Base-by-base conservation (phyloP, 352 stramenopile species). In the Saprolegnia parasitica region DNA sequence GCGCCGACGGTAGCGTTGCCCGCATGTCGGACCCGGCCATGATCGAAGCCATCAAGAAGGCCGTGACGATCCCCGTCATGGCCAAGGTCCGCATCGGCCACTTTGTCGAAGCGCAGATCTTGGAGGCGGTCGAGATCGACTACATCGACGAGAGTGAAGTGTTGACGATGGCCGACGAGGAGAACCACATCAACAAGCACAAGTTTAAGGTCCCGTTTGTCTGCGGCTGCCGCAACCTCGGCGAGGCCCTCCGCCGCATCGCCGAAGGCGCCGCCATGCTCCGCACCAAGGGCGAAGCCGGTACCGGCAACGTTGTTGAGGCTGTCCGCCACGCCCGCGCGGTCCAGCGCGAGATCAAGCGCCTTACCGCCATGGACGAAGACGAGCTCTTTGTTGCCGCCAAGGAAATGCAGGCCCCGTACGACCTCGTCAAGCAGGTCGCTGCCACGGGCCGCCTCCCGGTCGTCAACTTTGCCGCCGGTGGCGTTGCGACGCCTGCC, bases 131-230 rank as follows among this genome's bases (percentile, higher is more conserved):
- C 63, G 96, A 99, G 78, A 88, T 99, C 71, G 97, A 99, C 78
- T 99, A 98, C 89, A 99, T 99, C 73, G 97, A 99, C 75, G 97
- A 99, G 80, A 95, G 78, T 64, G 96, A 99, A 78, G 97, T 99
- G 35, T 77, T 99, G 21, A 99, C 97, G 65, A 99, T 99, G 95
- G 97, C 97, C 0, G 97, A 99, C 77, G 96, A 99, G 72, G 90
- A 97, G 73, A 97, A 98, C 79, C 92, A 98, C 86, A 98, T 98
- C 74, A 96, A 98, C 86, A 98, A 98, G 86, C 77, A 91, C 78
- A 90, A 98, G 74, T 99, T 98, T 81, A 96, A 96, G 76, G 96
- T 99, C 49, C 97, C 97, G 18, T 99, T 99, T 76, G 97, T 99
- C 20, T 99, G 97, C 77, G 97, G 97, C 65, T 99, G 97, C 84